Evolutionary conservation across 208 protist genomes (phyloP).

Genomic region (Wallacemonas sp.): DNA sequence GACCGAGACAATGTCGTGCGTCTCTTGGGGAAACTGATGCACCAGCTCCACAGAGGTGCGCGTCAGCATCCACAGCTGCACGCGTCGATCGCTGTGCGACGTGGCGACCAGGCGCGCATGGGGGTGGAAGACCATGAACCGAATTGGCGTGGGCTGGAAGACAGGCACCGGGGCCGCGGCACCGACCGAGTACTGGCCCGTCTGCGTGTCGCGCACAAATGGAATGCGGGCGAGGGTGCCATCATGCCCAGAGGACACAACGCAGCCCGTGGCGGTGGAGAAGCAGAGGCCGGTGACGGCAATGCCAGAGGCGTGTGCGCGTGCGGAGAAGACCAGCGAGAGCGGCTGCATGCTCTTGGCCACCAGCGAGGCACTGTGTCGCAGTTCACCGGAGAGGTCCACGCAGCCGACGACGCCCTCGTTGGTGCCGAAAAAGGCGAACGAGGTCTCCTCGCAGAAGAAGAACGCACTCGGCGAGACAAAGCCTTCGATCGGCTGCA

Average conservation of each 20-base stretch:
- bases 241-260: conserved; percentile 61
- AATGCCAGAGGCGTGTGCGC: conserved; percentile 35
- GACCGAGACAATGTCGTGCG: conserved; percentile 73
- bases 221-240: conserved; percentile 60
- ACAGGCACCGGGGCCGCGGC: conserved; percentile 26
- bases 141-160: conserved; percentile 37
- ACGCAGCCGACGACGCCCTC: conserved; percentile 72
- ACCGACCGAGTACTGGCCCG: conserved; percentile 8
- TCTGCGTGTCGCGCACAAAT: conserved; percentile 21
- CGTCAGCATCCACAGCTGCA: conserved; percentile 73
- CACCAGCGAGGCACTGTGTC: conserved; percentile 44
- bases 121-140: conserved; percentile 48
- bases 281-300: conserved; percentile 59
- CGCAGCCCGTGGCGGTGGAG: conserved; percentile 43
- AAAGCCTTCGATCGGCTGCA: conserved; percentile 71
- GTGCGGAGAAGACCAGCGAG: conserved; percentile 39
- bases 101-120: conserved; percentile 63
- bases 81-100: conserved; percentile 74
- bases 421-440: conserved; percentile 75
- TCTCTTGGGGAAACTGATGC: conserved; percentile 73
- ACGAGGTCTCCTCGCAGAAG: conserved; percentile 44
- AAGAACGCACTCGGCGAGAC: conserved; percentile 62
- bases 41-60: conserved; percentile 63
- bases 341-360: conserved; percentile 40
- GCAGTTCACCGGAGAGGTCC: conserved; percentile 60